A percentile compares a stretch with the other conserved stretches of the same genome.
These are phyloP conservation scores for Candida maltosa DNA, from an alignment of 805 yeast genomes.

Conservation along the genomic window DNA sequence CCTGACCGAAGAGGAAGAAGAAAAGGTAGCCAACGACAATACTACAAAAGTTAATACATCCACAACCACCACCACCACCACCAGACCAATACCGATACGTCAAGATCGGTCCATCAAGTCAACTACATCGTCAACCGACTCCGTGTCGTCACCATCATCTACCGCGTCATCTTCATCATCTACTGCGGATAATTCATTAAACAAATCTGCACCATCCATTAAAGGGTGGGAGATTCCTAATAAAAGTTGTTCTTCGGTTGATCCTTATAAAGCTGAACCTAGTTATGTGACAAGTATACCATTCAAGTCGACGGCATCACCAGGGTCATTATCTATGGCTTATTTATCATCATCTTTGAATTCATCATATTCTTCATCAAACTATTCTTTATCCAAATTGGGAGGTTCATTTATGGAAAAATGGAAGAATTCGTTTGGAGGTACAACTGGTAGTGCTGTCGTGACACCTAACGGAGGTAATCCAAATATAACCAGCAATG, in stretches of 20 bases:
- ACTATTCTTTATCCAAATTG: constrained; percentile 36
- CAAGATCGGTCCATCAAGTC: too few species aligned
- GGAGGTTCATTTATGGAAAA: constrained; percentile 44
- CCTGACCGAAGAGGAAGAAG: neutral
- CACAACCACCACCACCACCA: too few species aligned
- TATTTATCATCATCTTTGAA: constrained; percentile 40
- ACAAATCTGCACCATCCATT: constrained; percentile 22
- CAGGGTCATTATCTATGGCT: constrained; percentile 30
- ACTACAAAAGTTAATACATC: too few species aligned
- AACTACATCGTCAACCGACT: too few species aligned
- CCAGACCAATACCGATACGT: constrained; percentile 16
- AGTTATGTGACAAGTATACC: constrained; percentile 14
- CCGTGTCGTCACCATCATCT: too few species aligned
- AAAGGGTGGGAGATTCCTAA: constrained; percentile 50
- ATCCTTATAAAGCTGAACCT: neutral
- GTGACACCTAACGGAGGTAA: constrained; percentile 15
- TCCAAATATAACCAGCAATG: constrained; percentile 6
- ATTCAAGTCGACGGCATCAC: constrained; percentile 6
- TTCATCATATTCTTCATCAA: constrained; percentile 32
- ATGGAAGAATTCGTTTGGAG: constrained; percentile 36
- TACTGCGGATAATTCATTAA: constrained; percentile 21
- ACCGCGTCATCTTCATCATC: too few species aligned
- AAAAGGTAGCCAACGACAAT: neutral
- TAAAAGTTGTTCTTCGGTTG: constrained; percentile 25
- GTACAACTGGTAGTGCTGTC: constrained; percentile 9